phyloP scores from a whole-genome alignment of 75 land plant genomes.

The Pinus albicaulis region DNA sequence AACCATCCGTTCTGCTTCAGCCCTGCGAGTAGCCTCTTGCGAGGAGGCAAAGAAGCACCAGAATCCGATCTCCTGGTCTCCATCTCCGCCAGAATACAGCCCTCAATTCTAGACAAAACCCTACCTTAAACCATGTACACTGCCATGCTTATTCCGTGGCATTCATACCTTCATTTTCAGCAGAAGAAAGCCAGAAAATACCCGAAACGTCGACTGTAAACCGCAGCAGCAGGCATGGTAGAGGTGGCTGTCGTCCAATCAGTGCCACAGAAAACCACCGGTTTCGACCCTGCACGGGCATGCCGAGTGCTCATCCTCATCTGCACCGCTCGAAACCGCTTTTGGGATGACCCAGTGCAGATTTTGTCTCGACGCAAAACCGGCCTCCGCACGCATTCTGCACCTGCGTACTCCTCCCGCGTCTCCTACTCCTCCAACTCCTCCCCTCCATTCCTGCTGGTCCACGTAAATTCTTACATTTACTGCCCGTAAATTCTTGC shows the following conservation, averaged over 20 bases:
- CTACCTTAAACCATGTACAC: not conserved
- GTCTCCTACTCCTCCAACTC: too few relatives aligned
- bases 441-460: too few relatives aligned
- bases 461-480: too few relatives aligned
- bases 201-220: too few relatives aligned
- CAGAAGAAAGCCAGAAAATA: not conserved
- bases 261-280: not conserved
- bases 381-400: too few relatives aligned
- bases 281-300: not conserved
- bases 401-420: too few relatives aligned
- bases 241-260: not conserved
- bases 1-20: slow-evolving; percentile 16
- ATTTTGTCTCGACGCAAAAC: not conserved
- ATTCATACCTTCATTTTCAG: not conserved
- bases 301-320: not conserved
- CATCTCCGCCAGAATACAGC: not conserved
- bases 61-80: slow-evolving; percentile 6
- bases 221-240: not conserved
- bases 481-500: too few relatives aligned
- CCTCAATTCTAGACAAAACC: not conserved
- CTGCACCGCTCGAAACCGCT: not conserved
- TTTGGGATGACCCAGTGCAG: not conserved
- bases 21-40: slow-evolving; percentile 24
- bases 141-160: too few relatives aligned
- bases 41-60: slow-evolving; percentile 18